These are phyloP conservation scores for Suhomyces sp. DNA, from an alignment of 805 yeast genomes.

Conservation along the genomic window DNA sequence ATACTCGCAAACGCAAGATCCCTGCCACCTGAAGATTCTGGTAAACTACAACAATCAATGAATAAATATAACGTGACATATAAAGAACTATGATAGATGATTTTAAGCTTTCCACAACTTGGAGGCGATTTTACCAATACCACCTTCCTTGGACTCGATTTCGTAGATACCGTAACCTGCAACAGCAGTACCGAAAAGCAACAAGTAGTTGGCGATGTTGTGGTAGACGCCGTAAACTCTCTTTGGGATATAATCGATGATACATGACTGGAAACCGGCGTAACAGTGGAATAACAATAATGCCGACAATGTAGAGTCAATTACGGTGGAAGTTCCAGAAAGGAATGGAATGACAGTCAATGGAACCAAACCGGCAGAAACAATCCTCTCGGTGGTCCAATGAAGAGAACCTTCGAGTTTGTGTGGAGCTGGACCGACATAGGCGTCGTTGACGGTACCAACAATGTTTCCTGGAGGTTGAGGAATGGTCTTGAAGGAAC, in stretches of 20 bases:
- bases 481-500: slow-evolving; percentile 26
- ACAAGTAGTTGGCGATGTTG: slow-evolving; percentile 53
- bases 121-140: slow-evolving; percentile 50
- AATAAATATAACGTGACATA: slow-evolving; percentile 3
- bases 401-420: slow-evolving; percentile 66
- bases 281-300: slow-evolving; percentile 60
- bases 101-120: slow-evolving; percentile 36
- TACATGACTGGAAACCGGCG: slow-evolving; percentile 74
- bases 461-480: slow-evolving; percentile 74
- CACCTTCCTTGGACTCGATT: slow-evolving; percentile 65
- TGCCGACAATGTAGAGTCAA: slow-evolving; percentile 57
- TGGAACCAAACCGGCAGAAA: slow-evolving; percentile 62
- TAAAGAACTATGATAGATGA: background rate
- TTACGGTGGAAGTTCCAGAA: slow-evolving; percentile 47
- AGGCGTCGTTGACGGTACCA: slow-evolving; percentile 72
- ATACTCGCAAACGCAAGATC: slow-evolving; percentile 10
- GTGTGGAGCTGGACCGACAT: slow-evolving; percentile 55
- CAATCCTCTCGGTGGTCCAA: slow-evolving; percentile 68
- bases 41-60: background rate
- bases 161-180: slow-evolving; percentile 70
- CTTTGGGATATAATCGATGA: slow-evolving; percentile 72
- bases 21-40: background rate
- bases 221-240: slow-evolving; percentile 71
- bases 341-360: slow-evolving; percentile 59
- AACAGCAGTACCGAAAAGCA: slow-evolving; percentile 61